Evolutionary conservation across 257 asterid genomes (phyloP).

Genomic region (Jacaranda mimosifolia): DNA sequence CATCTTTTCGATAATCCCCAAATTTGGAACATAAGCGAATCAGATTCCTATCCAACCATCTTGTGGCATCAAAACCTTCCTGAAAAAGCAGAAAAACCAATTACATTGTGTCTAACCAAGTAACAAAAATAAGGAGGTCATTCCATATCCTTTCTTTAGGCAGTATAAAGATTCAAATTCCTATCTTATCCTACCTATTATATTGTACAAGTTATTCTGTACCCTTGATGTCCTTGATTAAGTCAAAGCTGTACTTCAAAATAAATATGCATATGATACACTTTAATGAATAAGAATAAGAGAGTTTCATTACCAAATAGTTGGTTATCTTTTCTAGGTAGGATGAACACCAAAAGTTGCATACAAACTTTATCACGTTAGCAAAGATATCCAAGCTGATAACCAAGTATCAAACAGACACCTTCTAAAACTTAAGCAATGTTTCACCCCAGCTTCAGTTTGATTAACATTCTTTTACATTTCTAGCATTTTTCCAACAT

Average conservation of each 20-base stretch:
- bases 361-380: no score
- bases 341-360: neutral
- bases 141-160: neutral
- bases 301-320: neutral
- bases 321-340: neutral
- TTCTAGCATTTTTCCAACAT: neutral
- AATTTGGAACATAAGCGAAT: slow-evolving; percentile 96
- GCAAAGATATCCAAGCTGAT: no score
- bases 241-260: no score
- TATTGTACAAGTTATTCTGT: neutral
- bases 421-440: neutral
- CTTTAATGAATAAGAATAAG: no score
- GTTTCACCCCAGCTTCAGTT: neutral
- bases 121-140: neutral
- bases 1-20: slow-evolving; percentile 98
- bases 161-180: neutral
- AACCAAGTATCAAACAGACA: neutral
- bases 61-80: slow-evolving; percentile 96
- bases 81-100: slow-evolving; percentile 44
- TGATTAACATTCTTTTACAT: neutral
- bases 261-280: no score
- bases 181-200: slow-evolving; percentile 19
- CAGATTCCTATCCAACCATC: slow-evolving; percentile 96
- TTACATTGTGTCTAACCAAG: slow-evolving; percentile 13
- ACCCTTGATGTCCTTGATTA: no score